Evolutionary conservation across 1,284 basidiomycete species (phyloP).

Genomic region (Irpex rosettiformis): DNA sequence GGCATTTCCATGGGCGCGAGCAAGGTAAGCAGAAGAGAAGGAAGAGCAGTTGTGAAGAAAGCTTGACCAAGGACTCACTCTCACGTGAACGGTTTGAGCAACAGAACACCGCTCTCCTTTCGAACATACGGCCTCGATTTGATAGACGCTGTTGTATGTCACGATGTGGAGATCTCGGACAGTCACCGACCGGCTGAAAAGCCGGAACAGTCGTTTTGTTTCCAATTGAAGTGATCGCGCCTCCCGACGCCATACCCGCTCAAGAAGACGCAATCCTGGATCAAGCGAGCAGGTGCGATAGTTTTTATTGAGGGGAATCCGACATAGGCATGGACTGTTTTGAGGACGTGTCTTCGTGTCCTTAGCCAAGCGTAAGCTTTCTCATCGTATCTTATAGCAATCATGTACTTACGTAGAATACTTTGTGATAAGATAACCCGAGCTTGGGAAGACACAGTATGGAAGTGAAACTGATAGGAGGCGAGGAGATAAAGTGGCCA

Average conservation of each 20-base stretch:
- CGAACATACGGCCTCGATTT: neutral
- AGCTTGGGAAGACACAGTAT: neutral
- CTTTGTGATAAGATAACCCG: neutral
- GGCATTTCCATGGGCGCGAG: too few relatives aligned
- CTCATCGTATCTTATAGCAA: too few relatives aligned
- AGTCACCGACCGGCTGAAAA: too few relatives aligned
- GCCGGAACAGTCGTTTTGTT: too few relatives aligned
- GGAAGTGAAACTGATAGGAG: neutral
- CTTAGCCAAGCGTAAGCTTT: too few relatives aligned
- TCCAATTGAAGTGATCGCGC: neutral
- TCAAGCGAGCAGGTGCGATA: neutral
- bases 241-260: neutral
- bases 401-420: neutral
- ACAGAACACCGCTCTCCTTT: neutral
- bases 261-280: neutral
- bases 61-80: too few relatives aligned
- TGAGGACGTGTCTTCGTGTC: too few relatives aligned
- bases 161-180: neutral
- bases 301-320: neutral
- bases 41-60: too few relatives aligned
- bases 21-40: too few relatives aligned
- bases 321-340: neutral
- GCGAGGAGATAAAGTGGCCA: too few relatives aligned
- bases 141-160: neutral
- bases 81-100: neutral